Percentiles rank a stretch among this genome's conserved stretches.
These are phyloP conservation scores for Pulveroboletus sp. DNA, from an alignment of 768 basidiomycete species.

Conservation along the genomic window DNA sequence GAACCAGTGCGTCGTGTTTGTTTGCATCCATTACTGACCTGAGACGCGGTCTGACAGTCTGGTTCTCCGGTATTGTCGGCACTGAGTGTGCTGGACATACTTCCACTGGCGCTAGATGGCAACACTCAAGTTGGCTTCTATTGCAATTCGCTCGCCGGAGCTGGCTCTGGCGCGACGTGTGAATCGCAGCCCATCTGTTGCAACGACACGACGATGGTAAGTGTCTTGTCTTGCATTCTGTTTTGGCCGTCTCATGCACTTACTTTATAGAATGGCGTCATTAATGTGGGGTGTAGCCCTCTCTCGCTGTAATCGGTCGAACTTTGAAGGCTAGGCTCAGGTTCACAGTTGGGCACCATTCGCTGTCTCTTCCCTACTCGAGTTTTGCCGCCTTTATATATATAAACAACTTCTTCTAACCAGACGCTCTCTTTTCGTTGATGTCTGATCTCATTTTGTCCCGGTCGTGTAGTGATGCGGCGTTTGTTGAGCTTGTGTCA, in stretches of 20 bases:
- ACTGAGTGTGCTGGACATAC: slow-evolving; percentile 3
- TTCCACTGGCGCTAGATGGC: not conserved
- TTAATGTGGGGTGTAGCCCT: slow-evolving; percentile 26
- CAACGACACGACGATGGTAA: slow-evolving; percentile 14
- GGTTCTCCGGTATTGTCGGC: not conserved
- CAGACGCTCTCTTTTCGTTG: slow-evolving; percentile 24
- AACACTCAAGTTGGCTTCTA: slow-evolving; percentile 12
- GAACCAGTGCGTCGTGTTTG: slow-evolving; percentile 13
- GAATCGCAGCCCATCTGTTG: slow-evolving; percentile 22
- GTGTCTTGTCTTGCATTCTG: not conserved
- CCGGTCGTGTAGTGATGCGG: slow-evolving; percentile 11
- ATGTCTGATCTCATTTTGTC: slow-evolving; percentile 17
- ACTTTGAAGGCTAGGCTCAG: too few species aligned
- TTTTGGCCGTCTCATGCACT: not conserved
- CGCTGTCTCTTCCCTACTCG: slow-evolving; percentile 17
- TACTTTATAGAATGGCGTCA: slow-evolving; percentile 16
- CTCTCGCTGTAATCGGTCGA: not conserved
- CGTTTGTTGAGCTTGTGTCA: slow-evolving; percentile 6
- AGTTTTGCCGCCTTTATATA: slow-evolving; percentile 13
- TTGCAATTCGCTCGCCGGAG: slow-evolving; percentile 19
- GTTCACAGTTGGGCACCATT: slow-evolving; percentile 10
- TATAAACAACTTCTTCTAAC: too few species aligned
- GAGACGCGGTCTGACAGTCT: slow-evolving; percentile 9
- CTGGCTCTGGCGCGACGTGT: slow-evolving; percentile 28
- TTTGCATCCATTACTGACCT: not conserved